These are phyloP conservation scores for Epichloe sylvatica DNA, from an alignment of 2,329 filamentous ascomycete genomes.

Conservation along the genomic window DNA sequence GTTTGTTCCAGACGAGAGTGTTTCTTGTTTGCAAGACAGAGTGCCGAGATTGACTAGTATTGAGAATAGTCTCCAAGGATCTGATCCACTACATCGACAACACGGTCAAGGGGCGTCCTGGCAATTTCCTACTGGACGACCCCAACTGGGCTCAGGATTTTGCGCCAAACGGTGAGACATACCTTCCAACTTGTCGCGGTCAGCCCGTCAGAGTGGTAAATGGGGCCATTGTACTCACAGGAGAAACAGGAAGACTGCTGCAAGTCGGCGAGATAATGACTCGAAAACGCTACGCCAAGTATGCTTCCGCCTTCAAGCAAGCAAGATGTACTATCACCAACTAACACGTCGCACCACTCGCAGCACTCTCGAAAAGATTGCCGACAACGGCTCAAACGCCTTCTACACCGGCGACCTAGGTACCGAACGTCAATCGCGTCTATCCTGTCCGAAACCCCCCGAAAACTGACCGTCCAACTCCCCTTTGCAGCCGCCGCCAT, in stretches of 20 bases:
- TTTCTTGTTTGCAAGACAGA: neutral
- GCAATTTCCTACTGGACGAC: conserved; percentile 58
- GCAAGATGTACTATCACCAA: neutral
- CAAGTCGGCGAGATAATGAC: conserved; percentile 65
- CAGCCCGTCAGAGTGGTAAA: neutral
- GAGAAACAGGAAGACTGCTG: conserved; percentile 42
- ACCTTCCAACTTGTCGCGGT: neutral
- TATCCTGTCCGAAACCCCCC: neutral
- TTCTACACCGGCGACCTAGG: conserved; percentile 62
- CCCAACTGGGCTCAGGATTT: conserved; percentile 79
- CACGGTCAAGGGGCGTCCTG: conserved; percentile 19
- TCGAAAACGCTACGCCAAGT: conserved; percentile 59
- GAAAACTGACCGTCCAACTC: conserved; percentile 5
- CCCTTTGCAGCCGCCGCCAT: conserved; percentile 50
- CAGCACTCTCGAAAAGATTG: conserved; percentile 61
- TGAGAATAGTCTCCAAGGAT: conserved; percentile 48
- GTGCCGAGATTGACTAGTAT: neutral
- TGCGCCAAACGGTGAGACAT: conserved; percentile 53
- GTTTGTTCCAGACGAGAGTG: conserved; percentile 13
- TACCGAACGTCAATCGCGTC: conserved; percentile 3
- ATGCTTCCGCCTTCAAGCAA: conserved; percentile 8
- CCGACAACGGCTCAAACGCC: conserved; percentile 53
- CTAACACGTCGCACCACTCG: neutral
- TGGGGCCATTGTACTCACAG: conserved; percentile 1
- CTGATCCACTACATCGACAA: conserved; percentile 57